Evolutionary conservation across 495 filamentous ascomycete species (phyloP), one percentile per base, ranked within the genome.

Genomic region (Xylaria sp.): DNA sequence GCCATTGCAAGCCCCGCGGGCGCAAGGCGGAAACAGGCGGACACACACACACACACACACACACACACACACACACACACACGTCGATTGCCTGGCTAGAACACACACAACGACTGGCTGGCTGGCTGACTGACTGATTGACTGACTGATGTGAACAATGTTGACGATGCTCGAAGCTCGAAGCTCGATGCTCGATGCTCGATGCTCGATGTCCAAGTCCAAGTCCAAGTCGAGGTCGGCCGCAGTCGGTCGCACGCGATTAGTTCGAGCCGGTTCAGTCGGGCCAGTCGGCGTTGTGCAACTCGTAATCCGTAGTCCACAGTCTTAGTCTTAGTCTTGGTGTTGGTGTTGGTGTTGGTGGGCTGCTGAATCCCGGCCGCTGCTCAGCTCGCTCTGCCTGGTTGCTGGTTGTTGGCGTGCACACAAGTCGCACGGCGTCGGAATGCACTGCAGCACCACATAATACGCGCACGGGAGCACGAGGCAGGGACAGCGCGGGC

Each of bases 1-100:
- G 73, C 74, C 75, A 75, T 79, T 70, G 50, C 72, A 73, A 19
- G 81, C 81, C 43, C 24, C 50, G 50, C 29, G 50, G 61, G 61
- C 61, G 61, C 69, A 29, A 50, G 44, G 58, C 58, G n/a, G 37
- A 11, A 55, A 31, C n/a, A 55, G 55, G 24, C 64, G 40, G n/a
- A n/a, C n/a, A n/a, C n/a, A n/a, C n/a, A n/a, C n/a, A n/a, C n/a
- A n/a, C n/a, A n/a, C n/a, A n/a, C n/a, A n/a, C n/a, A n/a, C n/a
- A n/a, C n/a, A n/a, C n/a, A n/a, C n/a, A n/a, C n/a, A n/a, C n/a
- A n/a, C n/a, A n/a, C n/a, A n/a, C n/a, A n/a, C 37, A n/a, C 64
- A 44, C 24, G 52, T n/a, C 11, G 24, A 29, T 44, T 12, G n/a
- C 21, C 11, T 0, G 21, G 31, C 9, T 5, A 12, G 15, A 11